Percentiles rank a stretch among this genome's conserved stretches.
Evolutionary conservation across 202 grass and related monocot species (phyloP).

Genomic region (Tripidium arundinaceum): DNA sequence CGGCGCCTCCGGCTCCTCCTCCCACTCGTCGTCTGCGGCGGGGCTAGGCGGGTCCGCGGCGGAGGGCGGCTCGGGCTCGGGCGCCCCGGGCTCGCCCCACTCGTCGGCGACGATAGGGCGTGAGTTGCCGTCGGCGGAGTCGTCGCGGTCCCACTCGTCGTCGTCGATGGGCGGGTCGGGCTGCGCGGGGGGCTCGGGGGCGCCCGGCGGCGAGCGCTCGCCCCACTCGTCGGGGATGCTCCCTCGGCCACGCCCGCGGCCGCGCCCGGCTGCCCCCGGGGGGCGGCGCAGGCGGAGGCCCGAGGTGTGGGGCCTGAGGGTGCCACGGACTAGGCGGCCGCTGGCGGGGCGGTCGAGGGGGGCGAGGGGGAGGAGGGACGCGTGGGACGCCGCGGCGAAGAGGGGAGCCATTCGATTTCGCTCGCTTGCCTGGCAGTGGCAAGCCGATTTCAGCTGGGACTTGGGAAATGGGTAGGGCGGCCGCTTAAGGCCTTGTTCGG

Average conservation of each 20-base stretch:
- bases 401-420: constrained; percentile 38
- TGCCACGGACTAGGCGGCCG: not conserved
- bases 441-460: not conserved
- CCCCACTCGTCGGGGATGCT: constrained; percentile 55
- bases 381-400: constrained; percentile 24
- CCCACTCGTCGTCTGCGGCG: constrained; percentile 68
- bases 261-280: no score
- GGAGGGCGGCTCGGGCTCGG: constrained; percentile 39
- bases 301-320: not conserved
- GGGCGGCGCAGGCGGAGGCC: no score
- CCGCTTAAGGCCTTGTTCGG: not conserved
- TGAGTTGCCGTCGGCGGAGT: not conserved
- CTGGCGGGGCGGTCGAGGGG: not conserved
- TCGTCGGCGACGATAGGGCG: constrained; percentile 47
- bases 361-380: no score
- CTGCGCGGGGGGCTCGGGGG: constrained; percentile 17
- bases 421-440: not conserved
- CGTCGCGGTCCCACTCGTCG: constrained; percentile 69
- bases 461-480: not conserved
- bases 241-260: no score
- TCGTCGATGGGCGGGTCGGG: constrained; percentile 50
- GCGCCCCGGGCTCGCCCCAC: constrained; percentile 64
- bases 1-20: not conserved
- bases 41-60: constrained; percentile 49
- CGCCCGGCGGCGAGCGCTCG: constrained; percentile 34